Evolutionary conservation across 139 green algal genomes (phyloP).

Genomic region (Auxenochlorella pyrenoidosa): DNA sequence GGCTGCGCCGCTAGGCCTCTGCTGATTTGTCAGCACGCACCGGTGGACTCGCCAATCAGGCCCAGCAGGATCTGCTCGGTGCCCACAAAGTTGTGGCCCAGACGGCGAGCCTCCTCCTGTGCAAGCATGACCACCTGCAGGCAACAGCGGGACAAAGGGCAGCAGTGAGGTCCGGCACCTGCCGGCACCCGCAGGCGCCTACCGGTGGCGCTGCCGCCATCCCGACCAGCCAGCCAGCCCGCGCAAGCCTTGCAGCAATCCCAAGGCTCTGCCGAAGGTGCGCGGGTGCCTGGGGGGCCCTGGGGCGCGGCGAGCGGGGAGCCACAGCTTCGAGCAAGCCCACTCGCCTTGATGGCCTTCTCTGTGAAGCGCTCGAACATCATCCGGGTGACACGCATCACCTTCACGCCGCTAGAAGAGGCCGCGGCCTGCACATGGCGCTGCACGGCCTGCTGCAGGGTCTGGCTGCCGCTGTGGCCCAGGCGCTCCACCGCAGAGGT

Average conservation of each 20-base stretch:
- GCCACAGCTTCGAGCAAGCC: conserved; percentile 88
- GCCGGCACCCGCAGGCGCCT: background rate
- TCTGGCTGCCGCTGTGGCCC: conserved; percentile 22
- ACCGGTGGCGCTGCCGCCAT: background rate
- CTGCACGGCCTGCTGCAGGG: conserved; percentile 41
- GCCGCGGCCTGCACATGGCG: conserved; percentile 2
- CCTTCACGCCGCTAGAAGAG: background rate
- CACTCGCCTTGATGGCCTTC: conserved; percentile 87
- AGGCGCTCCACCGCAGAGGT: conserved; percentile 16
- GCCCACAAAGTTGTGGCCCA: conserved; percentile 99
- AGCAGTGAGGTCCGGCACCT: background rate
- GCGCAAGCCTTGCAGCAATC: conserved; percentile 89
- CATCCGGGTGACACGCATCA: conserved; percentile 40
- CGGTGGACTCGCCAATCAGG: conserved; percentile 98
- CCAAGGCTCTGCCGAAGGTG: too few relatives aligned
- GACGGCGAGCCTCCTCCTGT: conserved; percentile 95
- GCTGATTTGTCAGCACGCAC: background rate
- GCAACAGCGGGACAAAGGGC: background rate
- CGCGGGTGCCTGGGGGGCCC: too few relatives aligned
- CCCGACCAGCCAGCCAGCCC: conserved; percentile 60
- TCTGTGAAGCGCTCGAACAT: conserved; percentile 99
- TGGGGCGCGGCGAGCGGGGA: too few relatives aligned
- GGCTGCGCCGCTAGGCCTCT: too few relatives aligned
- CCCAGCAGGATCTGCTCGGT: conserved; percentile 99
- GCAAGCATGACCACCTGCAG: conserved; percentile 94